Evolutionary conservation across 768 basidiomycete genomes (phyloP).

Genomic region (Pleurotus salmoneostramineus): DNA sequence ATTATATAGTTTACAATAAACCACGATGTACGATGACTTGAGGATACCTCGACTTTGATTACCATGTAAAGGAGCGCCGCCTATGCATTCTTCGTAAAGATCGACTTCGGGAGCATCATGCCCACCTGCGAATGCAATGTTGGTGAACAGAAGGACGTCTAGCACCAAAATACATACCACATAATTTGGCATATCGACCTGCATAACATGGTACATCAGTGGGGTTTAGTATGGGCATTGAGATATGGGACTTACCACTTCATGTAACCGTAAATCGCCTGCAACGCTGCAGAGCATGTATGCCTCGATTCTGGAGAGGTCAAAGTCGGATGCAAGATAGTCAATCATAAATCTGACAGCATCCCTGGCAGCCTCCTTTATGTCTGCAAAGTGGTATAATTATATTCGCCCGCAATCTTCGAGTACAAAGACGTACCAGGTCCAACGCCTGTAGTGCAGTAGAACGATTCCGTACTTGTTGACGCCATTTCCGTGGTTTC

Average conservation of each 20-base stretch:
- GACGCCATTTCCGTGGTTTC: constrained; percentile 23
- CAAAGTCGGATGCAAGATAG: constrained; percentile 40
- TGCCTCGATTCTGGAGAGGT: constrained; percentile 41
- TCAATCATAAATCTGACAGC: constrained; percentile 59
- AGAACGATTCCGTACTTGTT: constrained; percentile 35
- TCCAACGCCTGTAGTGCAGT: constrained; percentile 56
- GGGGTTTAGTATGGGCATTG: not conserved
- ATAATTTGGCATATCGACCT: constrained; percentile 69
- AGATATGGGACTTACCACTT: constrained; percentile 40
- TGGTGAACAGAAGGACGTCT: not conserved
- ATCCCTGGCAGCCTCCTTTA: constrained; percentile 49
- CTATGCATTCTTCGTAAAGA: not conserved
- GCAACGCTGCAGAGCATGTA: constrained; percentile 63
- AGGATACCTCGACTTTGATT: no score
- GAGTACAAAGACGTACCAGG: not conserved
- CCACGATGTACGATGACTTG: no score
- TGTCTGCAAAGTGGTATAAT: constrained; percentile 27
- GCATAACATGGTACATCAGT: not conserved
- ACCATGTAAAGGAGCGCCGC: no score
- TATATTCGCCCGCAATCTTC: not conserved
- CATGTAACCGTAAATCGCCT: constrained; percentile 56
- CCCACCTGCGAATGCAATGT: constrained; percentile 34
- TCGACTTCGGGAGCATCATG: constrained; percentile 38
- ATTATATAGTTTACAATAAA: no score
- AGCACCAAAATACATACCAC: constrained; percentile 33